Evolutionary conservation across 768 basidiomycete genomes (phyloP).

Genomic region (Neoboletus subvelutipes): DNA sequence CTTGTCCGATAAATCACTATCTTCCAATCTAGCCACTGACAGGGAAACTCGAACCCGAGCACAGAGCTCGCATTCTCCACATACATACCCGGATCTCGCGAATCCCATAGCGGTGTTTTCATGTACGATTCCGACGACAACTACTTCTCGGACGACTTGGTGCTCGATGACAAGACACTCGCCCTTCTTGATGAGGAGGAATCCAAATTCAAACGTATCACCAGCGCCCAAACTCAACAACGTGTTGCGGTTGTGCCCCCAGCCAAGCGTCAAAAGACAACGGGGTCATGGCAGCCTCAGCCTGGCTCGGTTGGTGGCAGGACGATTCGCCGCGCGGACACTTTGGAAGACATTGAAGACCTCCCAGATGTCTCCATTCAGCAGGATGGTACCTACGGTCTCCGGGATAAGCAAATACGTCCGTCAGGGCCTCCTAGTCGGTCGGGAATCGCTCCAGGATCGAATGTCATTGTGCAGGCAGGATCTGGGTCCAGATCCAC

Average conservation of each 20-base stretch:
- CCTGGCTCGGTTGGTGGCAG: conserved; percentile 32
- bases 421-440: conserved; percentile 14
- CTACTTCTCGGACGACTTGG: conserved; percentile 61
- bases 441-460: conserved; percentile 10
- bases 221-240: conserved; percentile 26
- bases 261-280: conserved; percentile 57
- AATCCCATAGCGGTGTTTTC: conserved; percentile 2
- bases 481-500: conserved; percentile 7
- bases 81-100: background rate
- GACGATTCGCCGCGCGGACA: conserved; percentile 23
- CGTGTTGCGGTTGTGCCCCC: conserved; percentile 36
- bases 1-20: background rate
- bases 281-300: conserved; percentile 43
- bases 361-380: conserved; percentile 65
- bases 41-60: background rate
- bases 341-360: conserved; percentile 45
- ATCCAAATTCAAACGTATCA: conserved; percentile 31
- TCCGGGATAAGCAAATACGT: conserved; percentile 31
- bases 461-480: conserved; percentile 8
- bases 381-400: conserved; percentile 55
- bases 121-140: conserved; percentile 73
- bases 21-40: background rate
- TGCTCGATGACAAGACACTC: conserved; percentile 60
- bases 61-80: background rate
- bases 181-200: conserved; percentile 64